A percentile compares a stretch with the other conserved stretches of the same genome.
phyloP scores from a whole-genome alignment of 495 filamentous ascomycete genomes.

The Astrothelium subdiscretum region DNA sequence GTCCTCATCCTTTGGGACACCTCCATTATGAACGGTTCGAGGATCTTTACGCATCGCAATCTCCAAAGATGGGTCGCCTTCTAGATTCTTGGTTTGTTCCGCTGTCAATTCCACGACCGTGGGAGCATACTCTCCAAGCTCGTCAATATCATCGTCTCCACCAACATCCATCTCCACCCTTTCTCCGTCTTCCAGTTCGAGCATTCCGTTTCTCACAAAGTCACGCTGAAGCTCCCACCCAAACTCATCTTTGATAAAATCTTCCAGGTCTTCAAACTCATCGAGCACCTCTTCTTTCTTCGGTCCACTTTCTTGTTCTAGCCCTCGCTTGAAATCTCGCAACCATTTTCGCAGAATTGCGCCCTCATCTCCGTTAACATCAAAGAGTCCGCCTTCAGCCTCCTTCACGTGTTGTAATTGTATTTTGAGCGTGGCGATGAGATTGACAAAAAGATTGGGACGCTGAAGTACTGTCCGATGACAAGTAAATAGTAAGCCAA shows the following conservation, averaged over 20 bases:
- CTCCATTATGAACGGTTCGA: slow-evolving; percentile 2
- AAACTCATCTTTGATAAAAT: slow-evolving; percentile 42
- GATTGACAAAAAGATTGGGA: slow-evolving; percentile 45
- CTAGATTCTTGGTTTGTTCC: slow-evolving; percentile 22
- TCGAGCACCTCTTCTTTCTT: slow-evolving; percentile 31
- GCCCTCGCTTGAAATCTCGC: slow-evolving; percentile 35
- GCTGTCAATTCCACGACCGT: slow-evolving; percentile 57
- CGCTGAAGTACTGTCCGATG: slow-evolving; percentile 43
- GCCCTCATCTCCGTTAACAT: slow-evolving; percentile 41
- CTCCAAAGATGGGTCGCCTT: not conserved
- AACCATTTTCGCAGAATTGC: slow-evolving; percentile 44
- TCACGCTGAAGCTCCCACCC: slow-evolving; percentile 54
- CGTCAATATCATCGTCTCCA: slow-evolving; percentile 69
- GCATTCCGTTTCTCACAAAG: slow-evolving; percentile 50
- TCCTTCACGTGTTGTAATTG: slow-evolving; percentile 64
- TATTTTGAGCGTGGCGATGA: slow-evolving; percentile 51
- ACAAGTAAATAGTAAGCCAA: slow-evolving; percentile 60
- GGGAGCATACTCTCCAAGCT: slow-evolving; percentile 78
- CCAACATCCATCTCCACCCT: slow-evolving; percentile 65
- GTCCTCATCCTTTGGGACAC: slow-evolving; percentile 1
- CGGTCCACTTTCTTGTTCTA: slow-evolving; percentile 22
- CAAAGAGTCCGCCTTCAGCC: slow-evolving; percentile 50
- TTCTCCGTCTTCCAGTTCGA: slow-evolving; percentile 67
- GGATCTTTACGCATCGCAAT: not conserved
- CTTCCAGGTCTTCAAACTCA: slow-evolving; percentile 45